Conservation (phyloP, 2,329 filamentous ascomycete species). For the Arthroderma uncinatum region DNA sequence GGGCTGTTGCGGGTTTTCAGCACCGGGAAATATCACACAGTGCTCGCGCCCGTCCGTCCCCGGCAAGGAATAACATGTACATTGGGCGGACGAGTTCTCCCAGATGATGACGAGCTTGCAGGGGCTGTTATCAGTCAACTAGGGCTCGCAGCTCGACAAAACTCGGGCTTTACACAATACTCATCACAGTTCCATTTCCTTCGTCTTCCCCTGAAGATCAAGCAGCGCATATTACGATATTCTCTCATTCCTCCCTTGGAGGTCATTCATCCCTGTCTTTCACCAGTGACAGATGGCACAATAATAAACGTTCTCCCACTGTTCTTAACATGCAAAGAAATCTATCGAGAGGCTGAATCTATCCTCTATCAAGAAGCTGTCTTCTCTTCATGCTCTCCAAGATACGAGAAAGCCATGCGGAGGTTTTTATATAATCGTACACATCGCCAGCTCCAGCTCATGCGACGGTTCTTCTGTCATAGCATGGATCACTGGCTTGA, state of each 20-base stretch:
- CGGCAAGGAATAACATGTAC: not conserved
- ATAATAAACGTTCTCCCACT: not conserved
- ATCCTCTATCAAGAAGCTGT: constrained; percentile 3
- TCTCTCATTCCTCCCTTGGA: not conserved
- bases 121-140: not conserved
- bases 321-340: not conserved
- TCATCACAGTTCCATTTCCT: not conserved
- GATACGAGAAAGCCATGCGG: constrained; percentile 1
- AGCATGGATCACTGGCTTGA: constrained; percentile 3
- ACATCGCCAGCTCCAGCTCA: constrained; percentile 1
- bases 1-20: not conserved
- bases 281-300: not conserved
- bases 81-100: not conserved
- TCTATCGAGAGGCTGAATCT: not conserved
- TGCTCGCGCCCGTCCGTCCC: not conserved
- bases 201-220: not conserved
- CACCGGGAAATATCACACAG: not conserved
- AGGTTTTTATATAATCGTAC: constrained; percentile 4
- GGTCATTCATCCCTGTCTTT: not conserved
- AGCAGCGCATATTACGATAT: constrained; percentile 2
- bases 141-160: not conserved
- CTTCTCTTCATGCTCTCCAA: constrained; percentile 3
- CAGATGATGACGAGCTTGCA: not conserved
- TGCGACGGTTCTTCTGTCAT: constrained; percentile 2
- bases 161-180: not conserved